phyloP scores from a whole-genome alignment of 2,329 filamentous ascomycete genomes.

The Fusarium sulawesiense region DNA sequence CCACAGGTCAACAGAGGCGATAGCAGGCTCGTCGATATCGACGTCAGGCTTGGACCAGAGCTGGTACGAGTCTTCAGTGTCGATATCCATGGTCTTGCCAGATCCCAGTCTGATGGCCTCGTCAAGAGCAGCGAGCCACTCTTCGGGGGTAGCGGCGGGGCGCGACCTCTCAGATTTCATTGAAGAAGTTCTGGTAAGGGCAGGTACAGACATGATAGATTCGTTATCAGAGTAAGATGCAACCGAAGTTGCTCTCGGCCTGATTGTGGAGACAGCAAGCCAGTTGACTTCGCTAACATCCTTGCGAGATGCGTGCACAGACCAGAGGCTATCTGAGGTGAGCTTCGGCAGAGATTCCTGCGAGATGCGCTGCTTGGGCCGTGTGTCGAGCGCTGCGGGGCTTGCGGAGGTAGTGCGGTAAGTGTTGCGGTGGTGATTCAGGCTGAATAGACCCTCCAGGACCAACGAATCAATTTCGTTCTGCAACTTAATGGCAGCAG shows the following conservation, averaged over 20 bases:
- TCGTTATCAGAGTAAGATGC: constrained; percentile 34
- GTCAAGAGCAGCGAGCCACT: constrained; percentile 56
- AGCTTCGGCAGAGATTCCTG: constrained; percentile 47
- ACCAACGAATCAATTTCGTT: constrained; percentile 39
- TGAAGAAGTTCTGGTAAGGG: constrained; percentile 39
- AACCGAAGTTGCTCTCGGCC: constrained; percentile 37
- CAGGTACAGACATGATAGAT: constrained; percentile 20
- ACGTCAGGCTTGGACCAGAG: constrained; percentile 42
- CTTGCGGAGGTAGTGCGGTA: constrained; percentile 44
- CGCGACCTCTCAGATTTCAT: constrained; percentile 35
- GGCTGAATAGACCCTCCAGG: constrained; percentile 43
- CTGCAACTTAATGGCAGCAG: constrained; percentile 29
- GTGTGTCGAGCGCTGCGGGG: constrained; percentile 47
- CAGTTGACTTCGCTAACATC: constrained; percentile 35
- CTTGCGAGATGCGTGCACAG: constrained; percentile 38
- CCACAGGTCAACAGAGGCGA: constrained; percentile 38
- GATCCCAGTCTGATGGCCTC: constrained; percentile 38
- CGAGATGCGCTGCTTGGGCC: constrained; percentile 49
- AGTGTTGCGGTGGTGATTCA: constrained; percentile 43
- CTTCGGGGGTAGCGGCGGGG: constrained; percentile 43
- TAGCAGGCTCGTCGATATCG: constrained; percentile 5
- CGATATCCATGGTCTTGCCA: constrained; percentile 24
- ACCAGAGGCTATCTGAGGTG: constrained; percentile 53
- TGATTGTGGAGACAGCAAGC: constrained; percentile 39
- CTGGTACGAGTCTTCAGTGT: constrained; percentile 28